Evolutionary conservation across 1,139 yeast species (phyloP), one percentile per base, ranked within the genome.

Genomic region (Magnusiomyces paraingens): DNA sequence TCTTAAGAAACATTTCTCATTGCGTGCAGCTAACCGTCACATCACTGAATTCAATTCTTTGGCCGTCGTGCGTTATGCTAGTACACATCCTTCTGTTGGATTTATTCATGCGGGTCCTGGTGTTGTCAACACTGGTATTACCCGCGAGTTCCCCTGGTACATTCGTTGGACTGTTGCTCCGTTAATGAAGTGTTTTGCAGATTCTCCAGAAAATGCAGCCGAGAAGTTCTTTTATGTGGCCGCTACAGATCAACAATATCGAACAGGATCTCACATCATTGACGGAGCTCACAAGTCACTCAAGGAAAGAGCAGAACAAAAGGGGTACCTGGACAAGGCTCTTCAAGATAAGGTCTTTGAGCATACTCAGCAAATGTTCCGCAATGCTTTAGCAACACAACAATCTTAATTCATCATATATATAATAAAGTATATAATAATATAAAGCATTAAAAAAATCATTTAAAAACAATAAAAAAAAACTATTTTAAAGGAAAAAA

Each of bases 41-140:
- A 53, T 52, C 21, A 46, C 54, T 18, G 55, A 52, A 32, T 55
- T 52, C 58, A 62, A 56, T 50, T 62, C 69, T 4, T 55, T 64
- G 36, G 63, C 66, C 1, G 63, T 58, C 17, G 50, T 52, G 48
- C 56, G 62, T 17, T 63, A 63, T 52, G 67, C 65, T 1, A 46
- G 53, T 22, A 52, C 57, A 14, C 60, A 66, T 51, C 69, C 70
- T n/a, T 51, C 59, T 5, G 52, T 67, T 20, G 51, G 60, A 5
- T 67, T 67, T 50, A 52, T 56, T 38, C 71, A 67, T 55, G 60
- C 60, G 8, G 57, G 57, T 51, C 71, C 71, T 6, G 71, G 71
- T 12, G 1, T 60, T 3, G 69, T 67, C 39, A 50, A 55, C 1
- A 66, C 70, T 8, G 61, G 61, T 20, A 59, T 64, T 43, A 35